Base-by-base conservation (phyloP, 208 protist genomes). In the Leptomonas pyrrhocoris region DNA sequence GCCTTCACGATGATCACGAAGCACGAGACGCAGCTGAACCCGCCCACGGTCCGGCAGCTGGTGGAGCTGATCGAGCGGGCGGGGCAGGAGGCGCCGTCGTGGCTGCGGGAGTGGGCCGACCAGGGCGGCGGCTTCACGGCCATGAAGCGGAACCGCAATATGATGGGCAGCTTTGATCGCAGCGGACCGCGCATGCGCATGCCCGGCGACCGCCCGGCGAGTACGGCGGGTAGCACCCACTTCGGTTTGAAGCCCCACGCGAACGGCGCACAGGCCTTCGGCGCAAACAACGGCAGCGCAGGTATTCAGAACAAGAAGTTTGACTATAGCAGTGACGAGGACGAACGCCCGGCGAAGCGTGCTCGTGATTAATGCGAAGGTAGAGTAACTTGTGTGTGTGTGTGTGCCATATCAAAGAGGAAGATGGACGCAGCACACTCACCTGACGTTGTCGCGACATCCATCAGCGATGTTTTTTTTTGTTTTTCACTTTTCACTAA, bases 11-110 rank as follows among this genome's bases (percentile, higher is more conserved):
- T 97, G 59, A 86, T 97, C 74, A 94, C 93, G 11, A 90, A 92
- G 69, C 74, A 80, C 16, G 92, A 97, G 69, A 82, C 77, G 15
- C 96, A 99, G 80, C 79, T 98, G 49, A 98, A 96, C 48, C 90
- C 98, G 56, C 64, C 87, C 21, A 78, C 77, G 19, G 77, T 95
- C 25, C 67, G 61, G n/a, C 70, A 89, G 59, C 80, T 97, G 31
- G 62, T 94, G 12, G 83, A 59, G 0, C 85, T 97, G 36, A 57
- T 85, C 12, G 81, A 93, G 54, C 80, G 88, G 19, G 85, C 92
- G 4, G 76, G 88, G 25, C 89, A 97, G 73, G 58, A 77, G 54
- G 83, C 92, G 55, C 89, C 89, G 36, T 68, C 74, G 30, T 93
- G 86, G 84, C 50, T 97, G 73, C 73, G 76, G 15, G 87, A 94